phyloP scores from a whole-genome alignment of 192 early-diverging fungal genomes.

The Rhizoclosmatium sp. region DNA sequence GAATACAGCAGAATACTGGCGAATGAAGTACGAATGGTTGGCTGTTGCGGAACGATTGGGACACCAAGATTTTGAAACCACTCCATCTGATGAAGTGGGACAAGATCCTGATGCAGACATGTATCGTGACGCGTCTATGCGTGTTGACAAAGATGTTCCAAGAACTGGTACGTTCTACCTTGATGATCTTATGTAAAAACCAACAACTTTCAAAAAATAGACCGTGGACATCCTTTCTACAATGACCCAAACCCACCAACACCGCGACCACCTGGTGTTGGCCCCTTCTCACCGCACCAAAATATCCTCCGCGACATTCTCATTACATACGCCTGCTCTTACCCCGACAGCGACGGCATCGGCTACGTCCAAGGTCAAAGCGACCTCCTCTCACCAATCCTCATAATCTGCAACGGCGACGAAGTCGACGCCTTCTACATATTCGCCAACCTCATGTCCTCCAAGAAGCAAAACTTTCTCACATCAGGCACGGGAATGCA shows the following conservation, averaged over 20 bases:
- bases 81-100: background rate
- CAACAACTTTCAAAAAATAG: constrained; percentile 38
- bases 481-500: constrained; percentile 43
- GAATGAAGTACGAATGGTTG: constrained; percentile 55
- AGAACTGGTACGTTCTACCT: constrained; percentile 24
- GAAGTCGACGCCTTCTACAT: constrained; percentile 95
- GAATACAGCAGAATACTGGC: constrained; percentile 43
- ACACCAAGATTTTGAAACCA: background rate
- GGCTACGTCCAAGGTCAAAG: constrained; percentile 98
- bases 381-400: constrained; percentile 90
- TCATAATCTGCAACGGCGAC: constrained; percentile 81
- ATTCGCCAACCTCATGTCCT: constrained; percentile 89
- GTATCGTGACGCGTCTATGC: constrained; percentile 30
- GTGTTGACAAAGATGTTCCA: constrained; percentile 40
- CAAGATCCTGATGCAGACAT: constrained; percentile 30
- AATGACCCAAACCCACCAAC: constrained; percentile 64
- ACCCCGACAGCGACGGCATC: constrained; percentile 21
- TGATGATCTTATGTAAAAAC: constrained; percentile 49
- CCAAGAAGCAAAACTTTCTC: constrained; percentile 59
- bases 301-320: constrained; percentile 89
- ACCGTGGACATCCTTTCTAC: constrained; percentile 88
- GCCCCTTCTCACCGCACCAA: constrained; percentile 52
- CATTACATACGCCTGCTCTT: constrained; percentile 74
- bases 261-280: constrained; percentile 50
- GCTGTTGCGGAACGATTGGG: constrained; percentile 45